Evolutionary conservation across 176 grass and related monocot genomes (phyloP), one percentile per base, ranked within the genome.

Genomic region (Oryza glumipatula): DNA sequence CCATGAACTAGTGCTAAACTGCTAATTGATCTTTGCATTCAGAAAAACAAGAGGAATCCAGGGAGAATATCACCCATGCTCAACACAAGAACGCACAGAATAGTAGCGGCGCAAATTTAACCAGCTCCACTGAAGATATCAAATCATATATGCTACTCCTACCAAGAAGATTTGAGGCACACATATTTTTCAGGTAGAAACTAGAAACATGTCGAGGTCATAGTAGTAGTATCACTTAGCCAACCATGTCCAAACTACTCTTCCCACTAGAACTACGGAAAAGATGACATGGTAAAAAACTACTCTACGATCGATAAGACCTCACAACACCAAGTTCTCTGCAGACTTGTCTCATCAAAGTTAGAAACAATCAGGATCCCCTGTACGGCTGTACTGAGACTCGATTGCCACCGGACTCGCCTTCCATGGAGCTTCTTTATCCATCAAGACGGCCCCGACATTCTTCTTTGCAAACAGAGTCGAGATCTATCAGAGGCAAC

Each of bases 371-470:
- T 76, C 52, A 80, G 48, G 8, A 43, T 7, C 41, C 38, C 64
- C 43, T 67, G 30, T 32, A 32, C 30, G 30, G 30, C 80, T 73
- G 73, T 67, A 83, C n/a, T 58, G 56, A 54, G 80, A 73, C 33
- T 83, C 54, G 1, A 38, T 17, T 24, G 71, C 9, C 0, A 19
- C 49, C 11, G 58, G 75, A 41, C 73, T 77, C 32, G 11, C 68
- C 56, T 52, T 74, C n/a, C 21, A 65, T 3, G n/a, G n/a, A 49
- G 65, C 38, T 4, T 5, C 70, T 41, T 5, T 65, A 49, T 81
- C 72, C 67, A 84, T 88, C 6, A 23, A 72, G 71, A 65, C 82
- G 28, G 77, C 64, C 38, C 81, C 82, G 2, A 89, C 88, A 71
- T 76, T 76, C 82, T 80, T 52, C 41, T 47, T 32, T 32, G 30